phyloP scores from a whole-genome alignment of 2,329 filamentous ascomycete species.

The Dothideomycetes sp. region DNA sequence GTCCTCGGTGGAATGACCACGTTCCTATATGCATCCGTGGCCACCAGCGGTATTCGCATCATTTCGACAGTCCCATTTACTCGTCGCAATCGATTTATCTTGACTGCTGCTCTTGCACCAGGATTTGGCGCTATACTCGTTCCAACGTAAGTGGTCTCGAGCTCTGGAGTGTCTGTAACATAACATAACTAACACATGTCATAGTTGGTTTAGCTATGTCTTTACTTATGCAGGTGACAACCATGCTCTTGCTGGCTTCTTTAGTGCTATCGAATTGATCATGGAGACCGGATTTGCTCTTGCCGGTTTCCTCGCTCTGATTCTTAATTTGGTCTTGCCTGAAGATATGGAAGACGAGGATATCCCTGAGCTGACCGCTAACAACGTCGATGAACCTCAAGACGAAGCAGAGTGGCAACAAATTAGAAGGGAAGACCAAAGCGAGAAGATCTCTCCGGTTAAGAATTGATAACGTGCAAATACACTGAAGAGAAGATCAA shows the following conservation, averaged over 20 bases:
- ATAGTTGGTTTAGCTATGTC: slow-evolving; percentile 57
- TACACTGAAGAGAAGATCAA: too few species aligned
- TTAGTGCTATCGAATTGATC: slow-evolving; percentile 51
- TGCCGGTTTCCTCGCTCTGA: slow-evolving; percentile 61
- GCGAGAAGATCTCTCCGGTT: slow-evolving; percentile 6
- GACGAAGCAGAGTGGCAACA: slow-evolving; percentile 34
- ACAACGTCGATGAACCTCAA: slow-evolving; percentile 29
- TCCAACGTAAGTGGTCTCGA: slow-evolving; percentile 27
- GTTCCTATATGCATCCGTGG: slow-evolving; percentile 69
- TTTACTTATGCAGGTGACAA: slow-evolving; percentile 66
- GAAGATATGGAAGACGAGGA: slow-evolving; percentile 62
- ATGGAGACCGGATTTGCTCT: slow-evolving; percentile 59
- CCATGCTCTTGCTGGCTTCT: slow-evolving; percentile 59
- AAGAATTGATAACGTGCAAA: too few species aligned
- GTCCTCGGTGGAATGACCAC: slow-evolving; percentile 51
- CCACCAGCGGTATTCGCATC: slow-evolving; percentile 69
- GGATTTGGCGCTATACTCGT: slow-evolving; percentile 52
- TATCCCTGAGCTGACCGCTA: slow-evolving; percentile 33
- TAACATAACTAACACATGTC: slow-evolving; percentile 27
- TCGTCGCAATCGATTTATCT: slow-evolving; percentile 72
- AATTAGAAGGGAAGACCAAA: slow-evolving; percentile 7
- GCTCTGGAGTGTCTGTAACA: neutral
- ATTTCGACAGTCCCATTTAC: slow-evolving; percentile 63
- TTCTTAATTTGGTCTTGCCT: slow-evolving; percentile 63
- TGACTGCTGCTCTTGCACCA: slow-evolving; percentile 63